These are phyloP conservation scores for Solanum ossicruentum DNA, from an alignment of 257 asterid genomes.

Conservation along the genomic window DNA sequence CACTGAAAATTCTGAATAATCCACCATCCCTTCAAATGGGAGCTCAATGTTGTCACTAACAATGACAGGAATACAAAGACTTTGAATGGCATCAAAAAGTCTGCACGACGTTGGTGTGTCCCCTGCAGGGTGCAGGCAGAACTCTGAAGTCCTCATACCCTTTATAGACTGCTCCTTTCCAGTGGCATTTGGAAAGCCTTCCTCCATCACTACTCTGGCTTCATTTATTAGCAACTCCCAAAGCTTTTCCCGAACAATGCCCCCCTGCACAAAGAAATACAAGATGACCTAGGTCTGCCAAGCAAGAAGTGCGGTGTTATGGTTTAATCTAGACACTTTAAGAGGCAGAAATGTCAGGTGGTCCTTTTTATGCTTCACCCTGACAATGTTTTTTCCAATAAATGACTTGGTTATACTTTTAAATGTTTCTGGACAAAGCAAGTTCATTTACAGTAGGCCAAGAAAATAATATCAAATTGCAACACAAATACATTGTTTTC, in stretches of 20 bases:
- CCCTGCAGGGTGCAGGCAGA: constrained; percentile 95
- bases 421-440: background rate
- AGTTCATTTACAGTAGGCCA: background rate
- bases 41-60: constrained; percentile 85
- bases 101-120: constrained; percentile 95
- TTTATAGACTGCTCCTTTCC: constrained; percentile 84
- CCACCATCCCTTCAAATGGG: constrained; percentile 87
- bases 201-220: constrained; percentile 67
- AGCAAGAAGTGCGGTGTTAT: background rate
- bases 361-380: background rate
- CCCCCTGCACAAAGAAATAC: constrained; percentile 38
- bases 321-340: background rate
- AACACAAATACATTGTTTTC: background rate
- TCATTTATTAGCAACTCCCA: constrained; percentile 67
- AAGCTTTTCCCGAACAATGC: constrained; percentile 74
- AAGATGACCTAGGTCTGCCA: background rate
- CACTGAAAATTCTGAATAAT: constrained; percentile 61
- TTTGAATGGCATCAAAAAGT: constrained; percentile 85
- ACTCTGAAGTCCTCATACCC: constrained; percentile 87
- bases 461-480: background rate
- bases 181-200: constrained; percentile 90
- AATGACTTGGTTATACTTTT: background rate
- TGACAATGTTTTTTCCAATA: background rate
- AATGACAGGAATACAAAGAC: constrained; percentile 86
- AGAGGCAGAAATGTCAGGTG: background rate